phyloP scores from a whole-genome alignment of 495 filamentous ascomycete species.

The Bryoglossum gracile region DNA sequence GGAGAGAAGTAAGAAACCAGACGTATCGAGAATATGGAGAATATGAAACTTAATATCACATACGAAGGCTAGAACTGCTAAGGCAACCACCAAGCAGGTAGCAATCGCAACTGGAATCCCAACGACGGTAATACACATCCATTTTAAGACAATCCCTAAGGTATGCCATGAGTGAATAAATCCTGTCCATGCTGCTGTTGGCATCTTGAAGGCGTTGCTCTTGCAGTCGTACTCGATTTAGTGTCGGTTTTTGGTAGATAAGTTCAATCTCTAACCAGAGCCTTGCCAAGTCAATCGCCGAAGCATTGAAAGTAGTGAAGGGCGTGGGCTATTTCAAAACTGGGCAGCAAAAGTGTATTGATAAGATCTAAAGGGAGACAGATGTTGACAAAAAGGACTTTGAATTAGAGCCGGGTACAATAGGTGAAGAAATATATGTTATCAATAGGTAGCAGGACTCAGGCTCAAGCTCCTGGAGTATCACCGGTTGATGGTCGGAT shows the following conservation, averaged over 20 bases:
- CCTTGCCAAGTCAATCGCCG: neutral
- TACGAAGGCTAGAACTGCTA: slow-evolving; percentile 8
- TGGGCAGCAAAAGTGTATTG: neutral
- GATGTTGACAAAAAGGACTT: too few relatives aligned
- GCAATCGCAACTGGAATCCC: slow-evolving; percentile 13
- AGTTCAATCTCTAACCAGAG: slow-evolving; percentile 3
- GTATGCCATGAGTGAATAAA: slow-evolving; percentile 18
- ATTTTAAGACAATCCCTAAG: slow-evolving; percentile 15
- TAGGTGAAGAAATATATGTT: too few relatives aligned
- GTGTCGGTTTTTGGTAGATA: neutral
- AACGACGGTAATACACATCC: slow-evolving; percentile 19
- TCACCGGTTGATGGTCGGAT: too few relatives aligned
- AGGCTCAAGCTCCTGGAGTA: too few relatives aligned
- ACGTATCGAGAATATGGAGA: too few relatives aligned
- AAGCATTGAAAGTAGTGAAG: neutral
- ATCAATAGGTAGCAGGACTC: too few relatives aligned
- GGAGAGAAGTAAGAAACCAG: too few relatives aligned
- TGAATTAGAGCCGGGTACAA: too few relatives aligned
- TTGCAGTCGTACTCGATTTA: neutral
- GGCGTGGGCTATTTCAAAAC: neutral
- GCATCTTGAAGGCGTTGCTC: slow-evolving; percentile 1
- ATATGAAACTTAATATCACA: too few relatives aligned
- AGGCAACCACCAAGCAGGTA: slow-evolving; percentile 7
- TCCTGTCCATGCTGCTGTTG: slow-evolving; percentile 9
- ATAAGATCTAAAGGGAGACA: neutral